phyloP scores from a whole-genome alignment of 148 eudicot species.

The Cornus florida region DNA sequence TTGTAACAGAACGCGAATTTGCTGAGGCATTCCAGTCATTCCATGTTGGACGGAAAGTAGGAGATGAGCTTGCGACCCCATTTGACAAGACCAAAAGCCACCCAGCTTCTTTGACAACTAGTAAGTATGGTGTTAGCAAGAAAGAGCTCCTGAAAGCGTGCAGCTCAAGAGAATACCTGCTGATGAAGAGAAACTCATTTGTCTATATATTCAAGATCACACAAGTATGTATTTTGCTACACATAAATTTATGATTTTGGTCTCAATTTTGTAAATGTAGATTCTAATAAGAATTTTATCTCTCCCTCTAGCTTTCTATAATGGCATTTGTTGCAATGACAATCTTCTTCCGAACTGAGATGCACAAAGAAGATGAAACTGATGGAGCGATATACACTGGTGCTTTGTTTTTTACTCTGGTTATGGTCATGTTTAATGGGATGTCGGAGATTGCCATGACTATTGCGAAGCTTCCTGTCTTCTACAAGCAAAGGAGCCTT shows the following conservation, averaged over 20 bases:
- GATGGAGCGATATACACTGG: constrained; percentile 24
- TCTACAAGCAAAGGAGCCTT: constrained; percentile 35
- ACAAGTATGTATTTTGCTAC: constrained; percentile 18
- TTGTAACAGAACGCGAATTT: constrained; percentile 36
- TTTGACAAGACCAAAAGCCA: constrained; percentile 38
- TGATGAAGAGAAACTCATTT: constrained; percentile 26
- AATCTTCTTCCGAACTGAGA: constrained; percentile 21
- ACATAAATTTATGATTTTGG: not conserved
- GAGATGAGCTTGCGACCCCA: constrained; percentile 32
- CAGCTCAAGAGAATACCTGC: constrained; percentile 14
- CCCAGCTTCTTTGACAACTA: constrained; percentile 40
- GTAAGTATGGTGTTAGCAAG: constrained; percentile 13
- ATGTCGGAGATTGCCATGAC: constrained; percentile 30
- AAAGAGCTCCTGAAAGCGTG: constrained; percentile 18
- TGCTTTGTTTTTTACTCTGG: constrained; percentile 21
- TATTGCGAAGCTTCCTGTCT: constrained; percentile 24
- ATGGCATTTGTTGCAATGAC: constrained; percentile 25
- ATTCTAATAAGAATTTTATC: not conserved
- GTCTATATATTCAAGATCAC: constrained; percentile 22
- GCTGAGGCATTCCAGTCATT: constrained; percentile 43
- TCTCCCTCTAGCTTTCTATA: constrained; percentile 19
- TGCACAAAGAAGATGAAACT: constrained; percentile 4
- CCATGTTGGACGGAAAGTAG: constrained; percentile 34
- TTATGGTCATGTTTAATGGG: constrained; percentile 27
- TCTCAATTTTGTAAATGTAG: not conserved